Evolutionary conservation across 2,329 filamentous ascomycete species (phyloP), one percentile per base, ranked within the genome.

Genomic region (Amauroascus niger): DNA sequence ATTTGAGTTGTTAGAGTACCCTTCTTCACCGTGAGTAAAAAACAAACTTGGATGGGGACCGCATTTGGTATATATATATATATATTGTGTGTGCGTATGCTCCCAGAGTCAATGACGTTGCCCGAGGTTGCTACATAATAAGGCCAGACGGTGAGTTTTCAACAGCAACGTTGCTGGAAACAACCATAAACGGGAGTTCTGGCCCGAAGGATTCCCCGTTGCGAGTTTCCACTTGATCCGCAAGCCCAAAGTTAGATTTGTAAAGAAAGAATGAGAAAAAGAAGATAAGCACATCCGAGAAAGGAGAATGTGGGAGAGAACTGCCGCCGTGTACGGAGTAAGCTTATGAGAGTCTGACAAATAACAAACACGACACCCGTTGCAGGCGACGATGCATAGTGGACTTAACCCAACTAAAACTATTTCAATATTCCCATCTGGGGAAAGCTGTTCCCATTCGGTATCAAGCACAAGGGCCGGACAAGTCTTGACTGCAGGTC

Each of bases 91-190:
- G 18, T 37, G 28, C 26, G 26, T 24, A 6, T 24, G 13, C 39
- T 35, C 39, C 39, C 16, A n/a, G 16, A 51, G 39, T 51, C 49
- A 51, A 51, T 51, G 49, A 51, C 49, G 49, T 51, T n/a, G 37
- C 49, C 48, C n/a, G 20, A 6, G 13, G 6, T 14, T 14, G 14
- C 37, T 37, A 20, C 46, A 24, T 35, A 16, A 35, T 2, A 30
- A 16, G 24, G 3, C 22, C 22, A 26, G 41, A 13, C 26, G 14
- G 6, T 4, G 6, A 43, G 40, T 43, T 6, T n/a, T n/a, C n/a
- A n/a, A n/a, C n/a, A n/a, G 22, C 40, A 8, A 8, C 9, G 20
- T 20, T 9, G 40, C 13, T 40, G 37, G 39, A 24, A 43, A 24
- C 11, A 22, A 43, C 39, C 20, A 24, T 14, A 44, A 44, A n/a